A percentile compares a stretch with the other conserved stretches of the same genome.
phyloP scores from a whole-genome alignment of 2,329 filamentous ascomycete species.

The Cercospora sp. region DNA sequence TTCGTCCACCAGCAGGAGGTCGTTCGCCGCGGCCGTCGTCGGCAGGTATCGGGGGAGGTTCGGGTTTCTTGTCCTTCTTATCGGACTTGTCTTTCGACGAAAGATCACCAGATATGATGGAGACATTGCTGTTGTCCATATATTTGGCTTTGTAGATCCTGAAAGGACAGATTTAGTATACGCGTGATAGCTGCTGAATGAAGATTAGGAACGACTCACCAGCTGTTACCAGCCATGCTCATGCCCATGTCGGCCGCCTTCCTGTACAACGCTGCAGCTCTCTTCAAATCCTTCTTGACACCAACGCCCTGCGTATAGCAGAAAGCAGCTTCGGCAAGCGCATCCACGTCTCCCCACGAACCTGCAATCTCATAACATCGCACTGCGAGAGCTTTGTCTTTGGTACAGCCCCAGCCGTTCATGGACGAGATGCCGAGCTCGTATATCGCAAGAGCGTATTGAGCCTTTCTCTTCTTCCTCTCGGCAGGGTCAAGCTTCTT shows the following conservation, averaged over 20 bases:
- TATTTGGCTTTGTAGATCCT: slow-evolving; percentile 99
- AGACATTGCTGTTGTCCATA: slow-evolving; percentile 50
- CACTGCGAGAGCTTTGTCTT: slow-evolving; percentile 83
- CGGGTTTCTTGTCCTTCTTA: slow-evolving; percentile 22
- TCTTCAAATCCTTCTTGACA: slow-evolving; percentile 94
- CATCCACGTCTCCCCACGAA: slow-evolving; percentile 92
- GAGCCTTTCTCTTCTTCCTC: slow-evolving; percentile 80
- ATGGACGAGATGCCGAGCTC: slow-evolving; percentile 95
- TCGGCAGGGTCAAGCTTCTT: slow-evolving; percentile 50
- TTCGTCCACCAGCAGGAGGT: slow-evolving; percentile 10
- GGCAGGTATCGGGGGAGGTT: slow-evolving; percentile 20
- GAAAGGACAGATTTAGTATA: slow-evolving; percentile 1
- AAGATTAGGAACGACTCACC: slow-evolving; percentile 61
- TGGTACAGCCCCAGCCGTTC: slow-evolving; percentile 96
- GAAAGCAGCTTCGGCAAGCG: slow-evolving; percentile 89
- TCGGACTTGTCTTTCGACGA: slow-evolving; percentile 12
- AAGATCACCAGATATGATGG: neutral
- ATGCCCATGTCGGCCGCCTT: slow-evolving; percentile 89
- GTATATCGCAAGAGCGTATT: slow-evolving; percentile 94
- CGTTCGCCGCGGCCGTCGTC: slow-evolving; percentile 12
- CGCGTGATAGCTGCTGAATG: neutral
- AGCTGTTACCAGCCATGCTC: slow-evolving; percentile 97
- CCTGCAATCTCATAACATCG: slow-evolving; percentile 96
- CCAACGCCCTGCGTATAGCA: slow-evolving; percentile 93
- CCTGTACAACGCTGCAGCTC: slow-evolving; percentile 86